phyloP scores from a whole-genome alignment of 2,329 filamentous ascomycete genomes.

The Cladosporium sp. region DNA sequence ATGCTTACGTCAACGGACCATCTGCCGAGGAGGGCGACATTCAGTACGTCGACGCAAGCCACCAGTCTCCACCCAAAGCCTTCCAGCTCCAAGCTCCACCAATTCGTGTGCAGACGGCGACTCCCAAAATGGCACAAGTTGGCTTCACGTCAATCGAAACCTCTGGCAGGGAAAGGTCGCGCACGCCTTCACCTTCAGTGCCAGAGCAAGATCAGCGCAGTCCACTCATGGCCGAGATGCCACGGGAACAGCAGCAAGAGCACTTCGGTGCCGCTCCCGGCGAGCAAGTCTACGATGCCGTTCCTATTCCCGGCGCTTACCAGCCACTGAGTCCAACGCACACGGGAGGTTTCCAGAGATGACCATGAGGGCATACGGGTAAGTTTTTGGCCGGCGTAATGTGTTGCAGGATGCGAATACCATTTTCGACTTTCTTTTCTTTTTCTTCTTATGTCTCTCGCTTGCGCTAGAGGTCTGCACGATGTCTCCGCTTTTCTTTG shows the following conservation, averaged over 20 bases:
- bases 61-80: conserved; percentile 50
- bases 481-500: background rate
- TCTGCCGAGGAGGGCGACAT: conserved; percentile 49
- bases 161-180: conserved; percentile 23
- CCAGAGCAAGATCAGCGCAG: conserved; percentile 40
- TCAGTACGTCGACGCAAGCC: conserved; percentile 60
- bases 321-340: conserved; percentile 29
- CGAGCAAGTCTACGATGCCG: conserved; percentile 79
- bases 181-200: conserved; percentile 26
- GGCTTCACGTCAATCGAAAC: conserved; percentile 57
- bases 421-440: background rate
- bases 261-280: conserved; percentile 72
- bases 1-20: conserved; percentile 42
- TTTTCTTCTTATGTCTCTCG: conserved; percentile 1
- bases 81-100: conserved; percentile 90
- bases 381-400: conserved; percentile 10
- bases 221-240: conserved; percentile 37
- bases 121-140: conserved; percentile 65
- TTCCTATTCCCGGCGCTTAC: conserved; percentile 88
- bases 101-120: conserved; percentile 72
- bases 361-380: background rate
- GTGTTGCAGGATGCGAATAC: conserved; percentile 4
- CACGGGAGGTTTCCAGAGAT: conserved; percentile 11
- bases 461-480: background rate
- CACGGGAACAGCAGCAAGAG: conserved; percentile 55